Base-by-base conservation (phyloP, 1,284 basidiomycete species). In the Papiliotrema laurentii region DNA sequence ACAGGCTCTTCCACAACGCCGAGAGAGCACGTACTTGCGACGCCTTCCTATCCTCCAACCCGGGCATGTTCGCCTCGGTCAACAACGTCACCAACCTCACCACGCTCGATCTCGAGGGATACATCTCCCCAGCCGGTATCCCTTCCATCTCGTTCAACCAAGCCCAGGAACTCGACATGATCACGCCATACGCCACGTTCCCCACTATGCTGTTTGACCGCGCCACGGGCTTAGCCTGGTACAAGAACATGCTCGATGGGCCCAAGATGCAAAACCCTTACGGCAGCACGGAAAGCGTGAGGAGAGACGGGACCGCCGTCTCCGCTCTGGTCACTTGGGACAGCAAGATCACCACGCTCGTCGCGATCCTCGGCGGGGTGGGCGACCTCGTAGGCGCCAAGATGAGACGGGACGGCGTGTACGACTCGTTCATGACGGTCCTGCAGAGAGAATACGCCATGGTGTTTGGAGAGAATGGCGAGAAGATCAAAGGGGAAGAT, bases 221-320 rank as follows among this genome's bases (percentile, higher is more conserved):
- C 34, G 30, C 31, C 11, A 43, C 45, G 18, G 48, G 43, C 5
- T 16, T 50, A 7, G 48, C 43, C 6, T 50, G 48, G 48, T 44
- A 37, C 26, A 14, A 50, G 11, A 50, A 50, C 37, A 45, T 50
- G 43, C 49, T 50, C 5, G 18, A 22, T 24, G 43, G n/a, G 24
- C 21, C 34, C 19, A 43, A 16, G 4, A 50, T 50, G 49, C 49
- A 50, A 31, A 50, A 50, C 37, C 49, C 49, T 7, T 50, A 50
- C 41, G 49, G 43, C 43, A 27, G 22, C 13, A 24, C 43, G 10
- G 43, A 50, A 28, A 21, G 42, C 21, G 39, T 36, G 6, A 18
- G 37, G 4, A n/a, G 49, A 34, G 49, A 50, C 22, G 49, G 49
- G 7, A 16, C 43, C 16, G 49, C n/a, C 6, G 18, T 39, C 25